These are phyloP conservation scores for Lichtheimia ramosa DNA, from an alignment of 371 early-diverging fungal species.

Conservation along the genomic window DNA sequence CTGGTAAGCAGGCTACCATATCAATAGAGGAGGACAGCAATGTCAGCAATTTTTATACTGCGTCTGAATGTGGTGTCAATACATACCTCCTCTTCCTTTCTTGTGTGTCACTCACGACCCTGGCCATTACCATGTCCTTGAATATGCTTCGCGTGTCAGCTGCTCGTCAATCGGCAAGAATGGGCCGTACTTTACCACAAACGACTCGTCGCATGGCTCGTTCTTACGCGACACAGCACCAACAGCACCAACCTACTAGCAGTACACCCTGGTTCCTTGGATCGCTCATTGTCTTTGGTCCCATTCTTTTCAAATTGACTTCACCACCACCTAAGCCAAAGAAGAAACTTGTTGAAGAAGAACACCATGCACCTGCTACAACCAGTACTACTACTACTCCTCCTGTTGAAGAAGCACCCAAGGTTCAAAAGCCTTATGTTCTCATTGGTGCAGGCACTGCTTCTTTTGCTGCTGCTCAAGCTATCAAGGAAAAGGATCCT, in stretches of 20 bases:
- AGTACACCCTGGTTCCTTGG: conserved; percentile 60
- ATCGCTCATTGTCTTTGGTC: conserved; percentile 59
- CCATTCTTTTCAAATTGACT: conserved; percentile 58
- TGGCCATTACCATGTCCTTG: conserved; percentile 13
- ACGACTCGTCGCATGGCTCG: conserved; percentile 4
- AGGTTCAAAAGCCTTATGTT: conserved; percentile 49
- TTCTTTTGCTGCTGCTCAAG: conserved; percentile 67
- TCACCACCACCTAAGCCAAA: conserved; percentile 56
- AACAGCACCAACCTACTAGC: conserved; percentile 15
- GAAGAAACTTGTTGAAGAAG: conserved; percentile 34
- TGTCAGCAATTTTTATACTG: no score
- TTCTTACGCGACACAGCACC: conserved; percentile 3
- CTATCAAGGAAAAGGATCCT: conserved; percentile 70
- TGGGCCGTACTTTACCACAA: conserved; percentile 5
- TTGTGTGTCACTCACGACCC: background rate
- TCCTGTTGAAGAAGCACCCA: conserved; percentile 20
- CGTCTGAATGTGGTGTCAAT: no score
- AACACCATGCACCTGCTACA: conserved; percentile 12
- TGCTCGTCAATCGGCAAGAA: conserved; percentile 14
- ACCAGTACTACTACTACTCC: background rate
- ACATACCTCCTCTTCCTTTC: no score
- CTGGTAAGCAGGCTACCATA: no score
- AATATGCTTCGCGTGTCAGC: conserved; percentile 20
- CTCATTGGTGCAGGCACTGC: conserved; percentile 71
- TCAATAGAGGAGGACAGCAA: no score